Percentiles rank a stretch among this genome's conserved stretches.
Evolutionary conservation across 2,329 filamentous ascomycete genomes (phyloP).

Genomic region (Trichophyton simii): DNA sequence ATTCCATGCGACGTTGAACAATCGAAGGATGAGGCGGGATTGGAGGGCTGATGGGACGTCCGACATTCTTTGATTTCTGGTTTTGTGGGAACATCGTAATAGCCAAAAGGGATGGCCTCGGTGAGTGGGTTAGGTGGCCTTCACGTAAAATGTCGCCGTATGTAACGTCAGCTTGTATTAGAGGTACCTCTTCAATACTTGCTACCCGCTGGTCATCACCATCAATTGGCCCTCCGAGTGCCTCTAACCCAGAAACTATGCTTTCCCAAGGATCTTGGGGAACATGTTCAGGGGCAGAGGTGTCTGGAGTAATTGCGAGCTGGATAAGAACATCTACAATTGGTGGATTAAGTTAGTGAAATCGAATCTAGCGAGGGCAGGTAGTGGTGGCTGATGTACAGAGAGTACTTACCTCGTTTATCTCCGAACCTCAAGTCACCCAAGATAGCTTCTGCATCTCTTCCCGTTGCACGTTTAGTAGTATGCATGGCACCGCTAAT

Average conservation of each 20-base stretch:
- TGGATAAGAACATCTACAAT: slow-evolving; percentile 75
- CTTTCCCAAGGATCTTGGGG: slow-evolving; percentile 96
- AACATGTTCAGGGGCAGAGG: slow-evolving; percentile 63
- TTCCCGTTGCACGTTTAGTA: slow-evolving; percentile 86
- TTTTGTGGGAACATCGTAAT: slow-evolving; percentile 79
- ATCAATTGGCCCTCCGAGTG: slow-evolving; percentile 75
- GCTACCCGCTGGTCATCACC: slow-evolving; percentile 69
- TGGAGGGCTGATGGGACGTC: slow-evolving; percentile 50
- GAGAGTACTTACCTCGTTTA: slow-evolving; percentile 47
- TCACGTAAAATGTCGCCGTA: slow-evolving; percentile 92
- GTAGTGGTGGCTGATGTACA: slow-evolving; percentile 4
- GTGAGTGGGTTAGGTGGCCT: slow-evolving; percentile 70
- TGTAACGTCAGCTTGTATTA: slow-evolving; percentile 86
- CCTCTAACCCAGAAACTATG: slow-evolving; percentile 88
- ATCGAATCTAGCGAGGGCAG: not conserved
- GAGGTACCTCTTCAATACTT: slow-evolving; percentile 85
- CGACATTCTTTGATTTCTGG: slow-evolving; percentile 48
- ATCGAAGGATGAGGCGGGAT: slow-evolving; percentile 93
- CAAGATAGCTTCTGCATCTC: slow-evolving; percentile 82
- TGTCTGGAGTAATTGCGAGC: slow-evolving; percentile 82
- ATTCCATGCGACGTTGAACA: slow-evolving; percentile 92
- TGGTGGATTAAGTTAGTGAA: not conserved
- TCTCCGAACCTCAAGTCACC: slow-evolving; percentile 92
- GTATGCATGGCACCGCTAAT: slow-evolving; percentile 94
- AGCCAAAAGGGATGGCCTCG: slow-evolving; percentile 77